Base-by-base conservation (phyloP, 2,329 filamentous ascomycete genomes). In the Fusarium equiseti region DNA sequence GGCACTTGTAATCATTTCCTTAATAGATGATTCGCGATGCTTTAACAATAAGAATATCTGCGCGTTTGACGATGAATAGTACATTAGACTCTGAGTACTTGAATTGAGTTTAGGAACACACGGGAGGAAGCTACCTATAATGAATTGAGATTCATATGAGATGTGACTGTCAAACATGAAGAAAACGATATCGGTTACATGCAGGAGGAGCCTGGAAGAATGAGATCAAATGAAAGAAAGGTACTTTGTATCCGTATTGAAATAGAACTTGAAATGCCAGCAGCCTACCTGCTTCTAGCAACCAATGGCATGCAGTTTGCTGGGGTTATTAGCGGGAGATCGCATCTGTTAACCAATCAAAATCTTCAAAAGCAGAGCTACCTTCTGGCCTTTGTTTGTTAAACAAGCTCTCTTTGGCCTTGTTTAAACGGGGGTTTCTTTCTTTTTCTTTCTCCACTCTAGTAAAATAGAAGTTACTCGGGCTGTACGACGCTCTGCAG, bases 291-390 rank as follows among this genome's bases (percentile, higher is more conserved):
- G 35, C 35, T 42, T 26, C 18, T 46, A 29, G 32, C 16, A 64
- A 15, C 62, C 49, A 50, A 66, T 62, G n/a, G 26, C 38, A 61
- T 55, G 20, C 18, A n/a, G 20, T n/a, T 44, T 60, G 20, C 38
- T 22, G 22, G 22, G 8, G 31, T 42, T 26, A 12, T 48, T 66
- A 66, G 60, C 40, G 35, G 45, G 35, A 59, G 38, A 43, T 31
- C 20, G 24, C 20, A 65, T 29, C 29, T 49, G 27, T 22, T 13
- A n/a, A 44, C 55, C 63, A 67, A 67, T 55, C 15, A 56, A 9
- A 48, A 8, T 12, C 15, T 27, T 18, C 10, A 27, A 43, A 16
- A 51, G 31, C 26, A 24, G 38, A 55, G 24, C 22, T 59, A 53
- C 12, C 22, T n/a, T 35, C 11, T n/a, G 15, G n/a, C 48, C 20